A percentile compares a stretch with the other conserved stretches of the same genome.
These are phyloP conservation scores for Pseudoperonospora humuli DNA, from an alignment of 352 stramenopile genomes.

Conservation along the genomic window DNA sequence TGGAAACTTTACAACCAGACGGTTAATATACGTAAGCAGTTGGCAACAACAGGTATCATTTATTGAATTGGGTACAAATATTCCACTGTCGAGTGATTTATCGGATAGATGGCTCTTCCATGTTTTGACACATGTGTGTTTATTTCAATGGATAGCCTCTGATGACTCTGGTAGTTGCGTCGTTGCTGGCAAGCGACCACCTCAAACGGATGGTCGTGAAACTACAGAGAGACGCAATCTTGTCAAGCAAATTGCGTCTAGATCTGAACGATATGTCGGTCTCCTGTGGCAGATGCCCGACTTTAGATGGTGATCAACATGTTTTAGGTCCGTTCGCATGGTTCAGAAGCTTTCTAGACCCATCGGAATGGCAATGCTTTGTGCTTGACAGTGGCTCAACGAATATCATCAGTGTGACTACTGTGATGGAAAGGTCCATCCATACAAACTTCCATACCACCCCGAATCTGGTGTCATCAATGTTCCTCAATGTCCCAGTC, in stretches of 20 bases:
- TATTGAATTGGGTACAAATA: too few species aligned
- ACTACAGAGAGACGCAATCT: neutral
- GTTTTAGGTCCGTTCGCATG: neutral
- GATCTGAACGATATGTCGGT: constrained; percentile 1
- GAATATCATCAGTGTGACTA: constrained; percentile 1
- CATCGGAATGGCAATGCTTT: neutral
- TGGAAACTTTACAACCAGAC: too few species aligned
- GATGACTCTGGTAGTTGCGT: constrained; percentile 13
- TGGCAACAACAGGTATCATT: too few species aligned
- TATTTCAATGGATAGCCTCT: neutral
- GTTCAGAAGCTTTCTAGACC: constrained; percentile 1
- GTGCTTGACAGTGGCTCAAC: neutral
- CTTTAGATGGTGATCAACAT: constrained; percentile 8
- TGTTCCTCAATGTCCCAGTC: constrained; percentile 21
- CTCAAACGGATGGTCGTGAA: neutral
- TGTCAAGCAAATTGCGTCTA: neutral
- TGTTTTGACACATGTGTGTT: neutral
- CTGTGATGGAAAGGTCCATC: constrained; percentile 6
- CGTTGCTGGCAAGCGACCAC: too few species aligned
- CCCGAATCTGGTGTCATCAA: constrained; percentile 30
- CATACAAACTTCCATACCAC: neutral
- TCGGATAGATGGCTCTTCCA: too few species aligned
- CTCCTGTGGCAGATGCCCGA: constrained; percentile 10
- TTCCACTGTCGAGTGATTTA: too few species aligned
- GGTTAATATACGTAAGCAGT: too few species aligned